A percentile compares a stretch with the other conserved stretches of the same genome.
Evolutionary conservation across 495 filamentous ascomycete genomes (phyloP).

Genomic region (Tricharina praecox): DNA sequence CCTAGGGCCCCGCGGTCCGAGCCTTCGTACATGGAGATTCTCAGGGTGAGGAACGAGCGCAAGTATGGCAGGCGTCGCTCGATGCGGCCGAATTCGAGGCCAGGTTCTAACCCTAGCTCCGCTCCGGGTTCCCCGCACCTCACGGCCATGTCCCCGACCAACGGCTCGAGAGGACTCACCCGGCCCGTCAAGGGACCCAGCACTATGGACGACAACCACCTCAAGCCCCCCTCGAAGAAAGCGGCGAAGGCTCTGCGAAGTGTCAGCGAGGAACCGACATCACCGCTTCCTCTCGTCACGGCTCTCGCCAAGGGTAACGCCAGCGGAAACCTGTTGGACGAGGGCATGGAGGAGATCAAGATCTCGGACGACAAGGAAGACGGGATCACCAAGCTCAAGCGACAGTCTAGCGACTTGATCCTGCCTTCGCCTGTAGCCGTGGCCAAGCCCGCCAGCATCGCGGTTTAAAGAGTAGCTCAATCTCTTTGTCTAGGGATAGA

Average conservation of each 20-base stretch:
- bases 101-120: too few relatives aligned
- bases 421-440: conserved; percentile 12
- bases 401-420: conserved; percentile 12
- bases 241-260: conserved; percentile 21
- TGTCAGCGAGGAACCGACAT: conserved; percentile 16
- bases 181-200: conserved; percentile 15
- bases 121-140: conserved; percentile 12
- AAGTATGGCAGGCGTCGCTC: conserved; percentile 55
- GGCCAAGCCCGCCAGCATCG: conserved; percentile 10
- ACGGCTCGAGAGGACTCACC: conserved; percentile 17
- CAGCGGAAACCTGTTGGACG: conserved; percentile 16
- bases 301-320: conserved; percentile 14
- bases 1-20: conserved; percentile 78
- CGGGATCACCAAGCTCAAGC: conserved; percentile 13
- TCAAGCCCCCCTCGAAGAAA: conserved; percentile 24
- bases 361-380: conserved; percentile 13
- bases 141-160: conserved; percentile 7
- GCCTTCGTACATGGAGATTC: conserved; percentile 84
- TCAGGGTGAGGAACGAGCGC: conserved; percentile 86
- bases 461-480: conserved; percentile 7
- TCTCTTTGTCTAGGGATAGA: background rate
- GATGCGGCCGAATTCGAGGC: conserved; percentile 12
- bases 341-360: conserved; percentile 16
- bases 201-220: conserved; percentile 22
- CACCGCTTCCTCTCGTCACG: background rate